Evolutionary conservation across 495 filamentous ascomycete genomes (phyloP).

Genomic region (Podospora didyma): DNA sequence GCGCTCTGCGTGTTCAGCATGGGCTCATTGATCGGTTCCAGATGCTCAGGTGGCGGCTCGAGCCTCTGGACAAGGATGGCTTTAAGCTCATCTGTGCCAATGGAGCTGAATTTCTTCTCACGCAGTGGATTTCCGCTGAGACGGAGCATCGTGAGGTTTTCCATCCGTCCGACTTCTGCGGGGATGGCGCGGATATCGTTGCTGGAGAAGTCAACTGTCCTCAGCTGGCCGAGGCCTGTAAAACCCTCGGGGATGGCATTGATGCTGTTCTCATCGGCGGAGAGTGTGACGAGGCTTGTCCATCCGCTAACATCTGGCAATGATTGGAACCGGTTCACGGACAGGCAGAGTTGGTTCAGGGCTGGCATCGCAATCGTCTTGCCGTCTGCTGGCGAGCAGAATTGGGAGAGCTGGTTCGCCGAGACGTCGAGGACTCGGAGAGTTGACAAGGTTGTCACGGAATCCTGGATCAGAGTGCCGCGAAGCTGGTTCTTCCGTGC

Average conservation of each 20-base stretch:
- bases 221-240: conserved; percentile 57
- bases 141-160: conserved; percentile 64
- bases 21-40: conserved; percentile 13
- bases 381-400: conserved; percentile 36
- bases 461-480: conserved; percentile 63
- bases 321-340: conserved; percentile 67
- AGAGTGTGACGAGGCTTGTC: conserved; percentile 65
- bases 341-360: conserved; percentile 69
- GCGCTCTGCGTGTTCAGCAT: background rate
- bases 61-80: conserved; percentile 65
- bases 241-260: conserved; percentile 71
- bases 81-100: conserved; percentile 80
- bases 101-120: conserved; percentile 77
- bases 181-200: conserved; percentile 78
- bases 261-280: conserved; percentile 77
- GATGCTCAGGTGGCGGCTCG: conserved; percentile 45
- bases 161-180: conserved; percentile 74
- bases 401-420: conserved; percentile 59
- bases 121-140: conserved; percentile 82
- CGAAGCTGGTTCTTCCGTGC: conserved; percentile 75
- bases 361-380: conserved; percentile 51
- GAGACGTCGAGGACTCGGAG: conserved; percentile 74
- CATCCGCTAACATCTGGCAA: conserved; percentile 71
- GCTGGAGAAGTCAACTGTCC: conserved; percentile 72
- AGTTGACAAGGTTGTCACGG: conserved; percentile 51